Percentiles rank a stretch among this genome's conserved stretches.
Evolutionary conservation across 176 grass and related monocot species (phyloP).

Genomic region (Ensete glaucum): DNA sequence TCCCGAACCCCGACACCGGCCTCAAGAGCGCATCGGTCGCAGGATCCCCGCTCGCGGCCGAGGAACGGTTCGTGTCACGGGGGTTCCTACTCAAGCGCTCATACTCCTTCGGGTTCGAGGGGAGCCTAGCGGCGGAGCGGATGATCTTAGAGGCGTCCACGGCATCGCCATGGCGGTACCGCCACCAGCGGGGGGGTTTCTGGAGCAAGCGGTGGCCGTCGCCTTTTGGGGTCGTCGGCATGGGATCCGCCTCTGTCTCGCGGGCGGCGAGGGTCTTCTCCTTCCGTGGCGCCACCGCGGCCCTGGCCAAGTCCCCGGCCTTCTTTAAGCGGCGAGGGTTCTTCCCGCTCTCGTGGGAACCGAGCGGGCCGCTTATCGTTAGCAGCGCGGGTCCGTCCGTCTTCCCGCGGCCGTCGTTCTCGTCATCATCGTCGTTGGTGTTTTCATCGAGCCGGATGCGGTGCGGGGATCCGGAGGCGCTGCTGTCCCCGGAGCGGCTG

Average conservation of each 20-base stretch:
- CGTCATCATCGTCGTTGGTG: neutral
- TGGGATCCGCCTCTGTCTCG: conserved; percentile 26
- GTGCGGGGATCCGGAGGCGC: conserved; percentile 88
- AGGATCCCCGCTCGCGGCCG: conserved; percentile 12
- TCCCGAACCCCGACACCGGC: neutral
- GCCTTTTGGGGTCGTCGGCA: conserved; percentile 41
- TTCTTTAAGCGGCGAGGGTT: conserved; percentile 46
- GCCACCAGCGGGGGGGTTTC: conserved; percentile 34
- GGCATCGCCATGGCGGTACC: conserved; percentile 37
- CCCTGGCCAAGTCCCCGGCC: conserved; percentile 37
- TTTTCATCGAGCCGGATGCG: conserved; percentile 61
- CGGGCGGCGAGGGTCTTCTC: conserved; percentile 59
- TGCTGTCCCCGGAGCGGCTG: conserved; percentile 87
- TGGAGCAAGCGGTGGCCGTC: conserved; percentile 98
- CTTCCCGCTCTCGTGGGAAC: conserved; percentile 3
- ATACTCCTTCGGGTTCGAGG: conserved; percentile 86
- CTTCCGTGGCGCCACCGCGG: conserved; percentile 33
- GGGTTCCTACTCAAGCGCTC: conserved; percentile 71
- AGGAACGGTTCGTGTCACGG: conserved; percentile 25
- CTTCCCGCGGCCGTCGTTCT: conserved; percentile 23
- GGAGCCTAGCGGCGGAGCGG: conserved; percentile 37
- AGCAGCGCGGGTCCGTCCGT: conserved; percentile 26
- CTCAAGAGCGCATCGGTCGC: conserved; percentile 40
- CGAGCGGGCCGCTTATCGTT: neutral
- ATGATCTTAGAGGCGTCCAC: conserved; percentile 48